Evolutionary conservation across 352 stramenopile species (phyloP).

Genomic region (Sclerospora graminicola): DNA sequence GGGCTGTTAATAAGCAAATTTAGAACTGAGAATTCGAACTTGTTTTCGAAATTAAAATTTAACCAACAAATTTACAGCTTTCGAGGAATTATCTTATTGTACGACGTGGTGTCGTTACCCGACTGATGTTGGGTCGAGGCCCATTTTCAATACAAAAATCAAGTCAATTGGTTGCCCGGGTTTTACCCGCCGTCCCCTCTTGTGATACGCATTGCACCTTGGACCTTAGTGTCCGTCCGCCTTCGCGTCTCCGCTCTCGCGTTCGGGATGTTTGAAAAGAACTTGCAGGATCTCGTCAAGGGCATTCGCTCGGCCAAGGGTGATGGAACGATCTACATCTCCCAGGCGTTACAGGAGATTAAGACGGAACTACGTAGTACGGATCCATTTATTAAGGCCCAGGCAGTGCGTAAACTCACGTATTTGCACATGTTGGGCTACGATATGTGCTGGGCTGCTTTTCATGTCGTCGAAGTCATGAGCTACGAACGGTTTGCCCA

Average conservation of each 20-base stretch:
- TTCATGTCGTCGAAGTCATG: conserved; percentile 98
- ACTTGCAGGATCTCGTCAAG: conserved; percentile 97
- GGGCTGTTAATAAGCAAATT: too few species aligned
- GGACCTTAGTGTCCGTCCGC: conserved; percentile 19
- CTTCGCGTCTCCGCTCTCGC: background rate
- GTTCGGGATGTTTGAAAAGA: conserved; percentile 95
- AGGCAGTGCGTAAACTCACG: conserved; percentile 96
- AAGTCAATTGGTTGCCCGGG: conserved; percentile 7
- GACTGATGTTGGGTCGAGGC: conserved; percentile 19
- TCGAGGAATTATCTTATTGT: too few species aligned
- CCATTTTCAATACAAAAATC: conserved; percentile 11
- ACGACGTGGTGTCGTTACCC: too few species aligned
- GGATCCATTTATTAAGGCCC: conserved; percentile 94
- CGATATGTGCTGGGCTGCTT: conserved; percentile 96
- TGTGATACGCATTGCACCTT: conserved; percentile 10
- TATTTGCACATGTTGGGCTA: conserved; percentile 98
- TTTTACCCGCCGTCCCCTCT: conserved; percentile 11
- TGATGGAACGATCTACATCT: conserved; percentile 95
- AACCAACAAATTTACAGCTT: too few species aligned
- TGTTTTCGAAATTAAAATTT: too few species aligned
- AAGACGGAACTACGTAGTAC: conserved; percentile 95
- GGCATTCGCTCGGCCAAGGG: conserved; percentile 95
- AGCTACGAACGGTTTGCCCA: conserved; percentile 91
- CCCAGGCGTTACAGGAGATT: conserved; percentile 94
- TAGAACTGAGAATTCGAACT: too few species aligned